phyloP scores from a whole-genome alignment of 768 basidiomycete species.

The Sutorius australiensis region DNA sequence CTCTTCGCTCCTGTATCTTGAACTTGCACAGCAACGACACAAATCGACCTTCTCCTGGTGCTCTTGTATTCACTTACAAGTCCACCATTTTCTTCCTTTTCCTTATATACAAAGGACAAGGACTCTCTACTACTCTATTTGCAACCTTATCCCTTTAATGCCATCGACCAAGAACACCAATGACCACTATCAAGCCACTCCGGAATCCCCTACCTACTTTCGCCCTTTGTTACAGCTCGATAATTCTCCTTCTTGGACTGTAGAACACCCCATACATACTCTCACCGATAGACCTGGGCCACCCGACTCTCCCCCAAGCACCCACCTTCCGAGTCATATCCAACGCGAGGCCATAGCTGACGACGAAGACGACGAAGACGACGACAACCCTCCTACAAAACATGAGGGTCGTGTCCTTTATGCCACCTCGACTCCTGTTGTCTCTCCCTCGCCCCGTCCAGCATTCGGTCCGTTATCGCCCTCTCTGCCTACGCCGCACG shows the following conservation, averaged over 20 bases:
- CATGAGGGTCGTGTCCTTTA: slow-evolving; percentile 27
- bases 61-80: slow-evolving; percentile 35
- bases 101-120: slow-evolving; percentile 23
- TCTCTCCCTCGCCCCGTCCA: slow-evolving; percentile 13
- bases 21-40: slow-evolving; percentile 20
- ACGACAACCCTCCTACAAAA: slow-evolving; percentile 23
- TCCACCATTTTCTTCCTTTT: slow-evolving; percentile 8
- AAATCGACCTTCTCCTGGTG: slow-evolving; percentile 15
- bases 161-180: slow-evolving; percentile 24
- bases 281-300: slow-evolving; percentile 4
- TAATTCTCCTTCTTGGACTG: slow-evolving; percentile 25
- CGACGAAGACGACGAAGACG: slow-evolving; percentile 26
- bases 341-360: slow-evolving; percentile 8
- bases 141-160: slow-evolving; percentile 26
- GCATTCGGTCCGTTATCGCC: slow-evolving; percentile 10
- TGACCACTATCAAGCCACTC: slow-evolving; percentile 20
- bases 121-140: slow-evolving; percentile 13
- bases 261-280: slow-evolving; percentile 8
- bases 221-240: slow-evolving; percentile 32
- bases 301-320: slow-evolving; percentile 5
- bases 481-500: slow-evolving; percentile 12
- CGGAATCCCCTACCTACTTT: slow-evolving; percentile 19
- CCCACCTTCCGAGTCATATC: slow-evolving; percentile 9
- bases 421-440: slow-evolving; percentile 4
- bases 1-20: slow-evolving; percentile 24